Conservation (phyloP, 1,284 basidiomycete genomes). For the Melampsora americana region DNA sequence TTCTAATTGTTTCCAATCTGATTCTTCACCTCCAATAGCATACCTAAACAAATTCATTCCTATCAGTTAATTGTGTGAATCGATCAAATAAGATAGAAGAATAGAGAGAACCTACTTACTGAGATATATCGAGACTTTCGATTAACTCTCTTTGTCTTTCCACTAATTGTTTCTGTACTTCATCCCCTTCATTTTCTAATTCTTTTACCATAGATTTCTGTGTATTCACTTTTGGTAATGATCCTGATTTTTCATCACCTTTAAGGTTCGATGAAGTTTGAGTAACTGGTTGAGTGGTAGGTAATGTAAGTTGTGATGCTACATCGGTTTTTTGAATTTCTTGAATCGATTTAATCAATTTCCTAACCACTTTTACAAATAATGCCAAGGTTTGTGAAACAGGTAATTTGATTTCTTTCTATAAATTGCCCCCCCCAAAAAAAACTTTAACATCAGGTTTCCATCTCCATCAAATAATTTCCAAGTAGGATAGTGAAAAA, state of each 20-base stretch:
- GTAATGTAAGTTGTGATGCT: slow-evolving; percentile 57
- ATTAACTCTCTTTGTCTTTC: slow-evolving; percentile 43
- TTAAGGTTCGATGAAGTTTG: not conserved
- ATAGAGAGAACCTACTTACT: slow-evolving; percentile 41
- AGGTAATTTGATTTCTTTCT: slow-evolving; percentile 73
- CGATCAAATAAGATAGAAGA: not conserved
- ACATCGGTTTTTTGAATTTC: slow-evolving; percentile 78
- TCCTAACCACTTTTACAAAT: slow-evolving; percentile 84
- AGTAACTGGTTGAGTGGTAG: not conserved
- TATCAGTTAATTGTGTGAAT: not conserved
- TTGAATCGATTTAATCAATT: slow-evolving; percentile 73
- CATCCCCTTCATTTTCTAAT: slow-evolving; percentile 7
- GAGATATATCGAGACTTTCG: slow-evolving; percentile 36
- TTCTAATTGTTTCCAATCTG: slow-evolving; percentile 40
- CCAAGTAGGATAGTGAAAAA: not conserved
- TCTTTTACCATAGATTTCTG: not conserved
- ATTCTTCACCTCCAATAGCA: slow-evolving; percentile 33
- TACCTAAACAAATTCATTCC: too few species aligned
- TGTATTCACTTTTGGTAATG: not conserved
- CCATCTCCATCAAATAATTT: not conserved
- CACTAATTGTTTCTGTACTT: slow-evolving; percentile 29
- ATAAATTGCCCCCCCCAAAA: not conserved
- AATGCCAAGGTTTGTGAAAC: slow-evolving; percentile 83
- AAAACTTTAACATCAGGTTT: slow-evolving; percentile 4
- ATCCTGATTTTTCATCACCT: not conserved